These are phyloP conservation scores for Hamigera avellanea DNA, from an alignment of 495 filamentous ascomycete genomes.

Conservation along the genomic window DNA sequence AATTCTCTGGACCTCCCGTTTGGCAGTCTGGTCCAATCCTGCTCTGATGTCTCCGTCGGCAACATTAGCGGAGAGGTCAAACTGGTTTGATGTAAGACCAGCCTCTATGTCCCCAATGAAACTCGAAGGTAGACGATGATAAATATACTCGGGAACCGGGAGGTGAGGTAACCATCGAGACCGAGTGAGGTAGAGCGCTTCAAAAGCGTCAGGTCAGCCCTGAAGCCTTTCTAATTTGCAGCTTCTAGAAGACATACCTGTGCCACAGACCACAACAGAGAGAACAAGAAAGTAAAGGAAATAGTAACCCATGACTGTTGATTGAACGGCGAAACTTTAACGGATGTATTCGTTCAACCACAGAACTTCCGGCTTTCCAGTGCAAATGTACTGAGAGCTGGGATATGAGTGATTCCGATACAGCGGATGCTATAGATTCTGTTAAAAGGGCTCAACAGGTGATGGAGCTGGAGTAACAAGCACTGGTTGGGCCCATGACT, in stretches of 20 bases:
- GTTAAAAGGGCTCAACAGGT: conserved; percentile 1
- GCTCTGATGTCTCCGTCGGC: conserved; percentile 60
- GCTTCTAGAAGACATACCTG: too few species aligned
- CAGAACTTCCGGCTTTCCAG: neutral
- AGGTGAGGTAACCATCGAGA: conserved; percentile 57
- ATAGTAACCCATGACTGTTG: conserved; percentile 47
- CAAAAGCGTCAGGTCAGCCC: conserved; percentile 5
- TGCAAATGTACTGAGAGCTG: too few species aligned
- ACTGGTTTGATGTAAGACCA: conserved; percentile 68
- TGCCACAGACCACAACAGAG: conserved; percentile 47
- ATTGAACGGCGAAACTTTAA: conserved; percentile 3
- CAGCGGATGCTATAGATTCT: too few species aligned
- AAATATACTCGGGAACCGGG: conserved; percentile 49
- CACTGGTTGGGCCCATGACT: conserved; percentile 4
- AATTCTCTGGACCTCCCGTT: conserved; percentile 70
- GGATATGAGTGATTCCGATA: too few species aligned
- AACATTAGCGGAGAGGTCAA: conserved; percentile 72
- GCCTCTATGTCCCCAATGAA: conserved; percentile 76
- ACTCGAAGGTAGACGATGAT: conserved; percentile 58
- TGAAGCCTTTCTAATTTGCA: neutral
- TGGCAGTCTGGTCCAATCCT: conserved; percentile 68
- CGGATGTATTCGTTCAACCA: neutral
- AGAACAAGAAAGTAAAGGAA: conserved; percentile 66
- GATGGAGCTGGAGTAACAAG: neutral
- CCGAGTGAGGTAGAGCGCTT: conserved; percentile 71